Conservation (phyloP, 352 stramenopile genomes). For the Globisporangium nodosum region DNA sequence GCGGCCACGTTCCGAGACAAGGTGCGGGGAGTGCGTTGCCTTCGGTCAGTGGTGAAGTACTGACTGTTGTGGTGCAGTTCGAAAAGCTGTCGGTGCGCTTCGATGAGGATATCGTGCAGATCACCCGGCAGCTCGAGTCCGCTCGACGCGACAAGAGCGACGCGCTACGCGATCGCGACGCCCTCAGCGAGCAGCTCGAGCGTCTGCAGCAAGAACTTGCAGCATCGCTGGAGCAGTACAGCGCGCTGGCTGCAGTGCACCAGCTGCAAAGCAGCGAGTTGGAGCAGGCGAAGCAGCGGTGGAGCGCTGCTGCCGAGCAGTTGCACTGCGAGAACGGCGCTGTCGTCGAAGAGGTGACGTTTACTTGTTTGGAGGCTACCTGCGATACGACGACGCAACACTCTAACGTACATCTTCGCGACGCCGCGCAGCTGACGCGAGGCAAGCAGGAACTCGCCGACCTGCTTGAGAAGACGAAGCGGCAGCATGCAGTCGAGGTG, state of each 20-base stretch:
- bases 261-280: conserved; percentile 4
- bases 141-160: conserved; percentile 7
- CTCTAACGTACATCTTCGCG: no score
- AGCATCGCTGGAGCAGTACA: neutral
- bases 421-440: neutral
- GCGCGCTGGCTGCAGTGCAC: neutral
- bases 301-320: conserved; percentile 8
- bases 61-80: conserved; percentile 2
- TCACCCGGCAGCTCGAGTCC: conserved; percentile 10
- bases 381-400: no score
- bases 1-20: conserved; percentile 15
- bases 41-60: neutral
- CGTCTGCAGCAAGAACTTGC: neutral
- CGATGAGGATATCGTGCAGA: conserved; percentile 13
- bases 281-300: conserved; percentile 14
- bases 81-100: conserved; percentile 9
- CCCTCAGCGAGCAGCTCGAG: neutral
- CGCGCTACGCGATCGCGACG: neutral
- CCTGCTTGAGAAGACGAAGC: neutral
- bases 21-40: neutral
- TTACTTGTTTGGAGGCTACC: no score
- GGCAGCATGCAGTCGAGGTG: conserved; percentile 3
- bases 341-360: conserved; percentile 6
- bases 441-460: conserved; percentile 4
- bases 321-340: neutral